Conservation (phyloP, 768 basidiomycete genomes). For the Exidia glandulosa region DNA sequence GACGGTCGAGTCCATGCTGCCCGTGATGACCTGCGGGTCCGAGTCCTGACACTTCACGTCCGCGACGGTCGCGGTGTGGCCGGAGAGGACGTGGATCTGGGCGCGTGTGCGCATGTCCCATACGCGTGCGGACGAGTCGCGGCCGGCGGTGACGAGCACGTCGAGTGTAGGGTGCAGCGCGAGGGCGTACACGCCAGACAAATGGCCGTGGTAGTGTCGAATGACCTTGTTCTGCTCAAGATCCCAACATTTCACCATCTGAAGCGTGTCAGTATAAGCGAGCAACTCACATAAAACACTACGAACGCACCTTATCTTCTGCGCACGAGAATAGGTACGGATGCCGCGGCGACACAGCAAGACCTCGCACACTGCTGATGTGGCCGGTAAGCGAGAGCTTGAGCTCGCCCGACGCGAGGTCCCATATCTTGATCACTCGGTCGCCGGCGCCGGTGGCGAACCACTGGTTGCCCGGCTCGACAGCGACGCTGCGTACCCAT, state of each 20-base stretch:
- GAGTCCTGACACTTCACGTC: slow-evolving; percentile 95
- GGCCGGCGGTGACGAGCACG: slow-evolving; percentile 86
- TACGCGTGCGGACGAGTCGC: slow-evolving; percentile 92
- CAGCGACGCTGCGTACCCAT: slow-evolving; percentile 93
- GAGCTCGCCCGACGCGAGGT: slow-evolving; percentile 91
- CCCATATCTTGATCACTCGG: slow-evolving; percentile 98
- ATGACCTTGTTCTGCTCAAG: slow-evolving; percentile 98
- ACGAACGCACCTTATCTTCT: slow-evolving; percentile 77
- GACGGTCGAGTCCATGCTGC: slow-evolving; percentile 96
- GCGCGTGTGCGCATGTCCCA: slow-evolving; percentile 99
- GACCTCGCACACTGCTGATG: slow-evolving; percentile 89
- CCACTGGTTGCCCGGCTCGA: slow-evolving; percentile 98
- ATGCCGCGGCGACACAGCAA: slow-evolving; percentile 86
- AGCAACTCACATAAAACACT: neutral
- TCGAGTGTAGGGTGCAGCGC: slow-evolving; percentile 93
- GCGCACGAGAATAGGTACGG: slow-evolving; percentile 97
- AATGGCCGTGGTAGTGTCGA: slow-evolving; percentile 94
- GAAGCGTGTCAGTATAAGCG: neutral
- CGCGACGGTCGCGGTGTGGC: slow-evolving; percentile 91
- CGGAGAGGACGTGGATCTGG: slow-evolving; percentile 84
- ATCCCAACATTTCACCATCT: slow-evolving; percentile 99
- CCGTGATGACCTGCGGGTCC: slow-evolving; percentile 96
- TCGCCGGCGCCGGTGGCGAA: slow-evolving; percentile 98
- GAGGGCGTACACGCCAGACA: slow-evolving; percentile 93
- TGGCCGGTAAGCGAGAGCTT: slow-evolving; percentile 96